These are phyloP conservation scores for Pascua guehoae DNA, from an alignment of 1,284 basidiomycete species.

Conservation along the genomic window DNA sequence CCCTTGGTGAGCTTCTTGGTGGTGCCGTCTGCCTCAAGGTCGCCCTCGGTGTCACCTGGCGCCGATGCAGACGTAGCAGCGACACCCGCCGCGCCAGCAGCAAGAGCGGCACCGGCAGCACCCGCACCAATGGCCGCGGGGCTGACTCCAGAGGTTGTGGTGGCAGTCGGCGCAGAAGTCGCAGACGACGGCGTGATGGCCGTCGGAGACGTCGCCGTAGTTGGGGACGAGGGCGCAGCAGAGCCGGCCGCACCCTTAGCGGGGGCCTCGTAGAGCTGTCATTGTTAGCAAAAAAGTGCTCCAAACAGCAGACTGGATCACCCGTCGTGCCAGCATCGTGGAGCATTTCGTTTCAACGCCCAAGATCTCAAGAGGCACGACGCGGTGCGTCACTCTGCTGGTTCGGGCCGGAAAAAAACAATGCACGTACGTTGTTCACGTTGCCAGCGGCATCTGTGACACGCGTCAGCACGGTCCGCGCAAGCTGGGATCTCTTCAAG, in stretches of 20 bases:
- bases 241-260: slow-evolving; percentile 8
- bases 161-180: not conserved
- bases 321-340: too few species aligned
- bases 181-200: not conserved
- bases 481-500: too few species aligned
- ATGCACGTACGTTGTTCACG: slow-evolving; percentile 46
- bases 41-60: not conserved
- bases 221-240: not conserved
- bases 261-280: slow-evolving; percentile 7
- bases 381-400: too few species aligned
- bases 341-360: too few species aligned
- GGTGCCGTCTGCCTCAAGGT: not conserved
- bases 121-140: slow-evolving; percentile 1
- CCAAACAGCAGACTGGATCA: too few species aligned
- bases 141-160: not conserved
- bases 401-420: too few species aligned
- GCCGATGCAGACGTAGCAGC: slow-evolving; percentile 5
- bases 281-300: not conserved
- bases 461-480: not conserved
- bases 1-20: not conserved
- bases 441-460: slow-evolving; percentile 46
- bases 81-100: slow-evolving; percentile 3
- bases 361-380: too few species aligned
- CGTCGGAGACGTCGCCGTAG: too few species aligned
- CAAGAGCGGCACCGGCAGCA: slow-evolving; percentile 4